Conservation (phyloP, 2,329 filamentous ascomycete species). For the Aureobasidium sp. region DNA sequence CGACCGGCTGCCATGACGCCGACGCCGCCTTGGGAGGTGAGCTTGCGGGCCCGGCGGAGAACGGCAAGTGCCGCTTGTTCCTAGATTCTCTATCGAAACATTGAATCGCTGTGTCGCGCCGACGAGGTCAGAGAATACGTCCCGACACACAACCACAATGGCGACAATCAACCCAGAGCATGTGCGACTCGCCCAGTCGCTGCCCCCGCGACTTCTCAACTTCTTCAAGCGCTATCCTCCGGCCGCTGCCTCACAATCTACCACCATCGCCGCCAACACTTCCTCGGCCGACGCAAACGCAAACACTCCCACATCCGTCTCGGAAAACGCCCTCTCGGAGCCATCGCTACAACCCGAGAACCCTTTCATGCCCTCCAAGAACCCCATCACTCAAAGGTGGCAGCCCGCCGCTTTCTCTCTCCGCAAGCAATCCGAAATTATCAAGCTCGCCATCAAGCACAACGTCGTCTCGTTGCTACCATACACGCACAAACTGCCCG, state of each 20-base stretch:
- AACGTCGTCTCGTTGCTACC: slow-evolving; percentile 31
- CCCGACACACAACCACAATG: slow-evolving; percentile 1
- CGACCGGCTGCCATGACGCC: background rate
- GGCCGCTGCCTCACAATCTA: slow-evolving; percentile 38
- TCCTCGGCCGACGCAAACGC: slow-evolving; percentile 39
- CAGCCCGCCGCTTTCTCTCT: slow-evolving; percentile 76
- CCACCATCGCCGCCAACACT: slow-evolving; percentile 27
- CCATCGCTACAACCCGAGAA: slow-evolving; percentile 43
- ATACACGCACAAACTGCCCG: slow-evolving; percentile 33
- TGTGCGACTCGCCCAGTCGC: slow-evolving; percentile 52
- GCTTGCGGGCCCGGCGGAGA: slow-evolving; percentile 11
- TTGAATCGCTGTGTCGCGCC: slow-evolving; percentile 8
- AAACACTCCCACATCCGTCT: slow-evolving; percentile 29
- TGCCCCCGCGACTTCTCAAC: slow-evolving; percentile 70
- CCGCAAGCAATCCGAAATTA: slow-evolving; percentile 81
- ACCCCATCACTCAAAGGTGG: slow-evolving; percentile 74
- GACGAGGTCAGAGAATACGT: slow-evolving; percentile 1
- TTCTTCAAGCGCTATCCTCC: slow-evolving; percentile 92
- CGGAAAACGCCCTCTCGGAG: slow-evolving; percentile 33
- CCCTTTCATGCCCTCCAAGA: slow-evolving; percentile 75
- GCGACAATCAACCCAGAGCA: slow-evolving; percentile 24
- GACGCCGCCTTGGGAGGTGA: background rate
- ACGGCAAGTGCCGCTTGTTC: slow-evolving; percentile 15
- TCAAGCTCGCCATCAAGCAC: slow-evolving; percentile 68
- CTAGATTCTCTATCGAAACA: slow-evolving; percentile 1